phyloP scores from a whole-genome alignment of 495 filamentous ascomycete species.

The Podospora tetraspora region DNA sequence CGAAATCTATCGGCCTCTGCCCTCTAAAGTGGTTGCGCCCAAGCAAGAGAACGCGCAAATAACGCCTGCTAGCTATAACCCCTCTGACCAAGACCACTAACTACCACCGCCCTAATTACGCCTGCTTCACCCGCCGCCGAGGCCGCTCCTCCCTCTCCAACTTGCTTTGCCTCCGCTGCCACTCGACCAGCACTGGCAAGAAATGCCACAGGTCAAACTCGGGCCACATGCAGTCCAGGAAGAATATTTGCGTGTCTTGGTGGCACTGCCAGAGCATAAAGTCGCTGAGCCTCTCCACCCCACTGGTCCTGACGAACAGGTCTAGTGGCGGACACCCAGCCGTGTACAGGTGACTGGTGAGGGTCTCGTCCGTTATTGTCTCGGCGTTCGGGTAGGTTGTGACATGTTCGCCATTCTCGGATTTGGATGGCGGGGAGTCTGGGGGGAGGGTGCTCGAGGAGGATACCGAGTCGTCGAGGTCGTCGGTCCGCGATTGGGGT shows the following conservation, averaged over 20 bases:
- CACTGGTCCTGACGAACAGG: constrained; percentile 82
- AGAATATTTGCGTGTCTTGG: constrained; percentile 83
- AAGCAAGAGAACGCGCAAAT: neutral
- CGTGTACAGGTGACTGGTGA: constrained; percentile 79
- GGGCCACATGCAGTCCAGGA: constrained; percentile 89
- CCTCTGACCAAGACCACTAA: neutral
- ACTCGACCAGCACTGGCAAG: constrained; percentile 82
- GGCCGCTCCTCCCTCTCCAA: constrained; percentile 40
- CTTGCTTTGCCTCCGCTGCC: constrained; percentile 70
- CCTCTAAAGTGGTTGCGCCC: neutral
- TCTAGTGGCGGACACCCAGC: constrained; percentile 80
- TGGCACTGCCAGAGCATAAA: constrained; percentile 99
- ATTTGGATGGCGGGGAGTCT: constrained; percentile 47
- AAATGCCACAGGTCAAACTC: constrained; percentile 96
- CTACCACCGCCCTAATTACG: constrained; percentile 3
- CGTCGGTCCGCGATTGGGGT: constrained; percentile 31
- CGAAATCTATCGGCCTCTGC: neutral
- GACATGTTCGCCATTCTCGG: constrained; percentile 21
- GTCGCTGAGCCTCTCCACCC: constrained; percentile 85
- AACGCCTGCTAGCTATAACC: constrained; percentile 7
- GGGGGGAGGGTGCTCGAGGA: constrained; percentile 42
- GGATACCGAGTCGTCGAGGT: constrained; percentile 53
- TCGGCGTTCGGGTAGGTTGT: constrained; percentile 59
- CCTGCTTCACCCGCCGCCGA: constrained; percentile 25
- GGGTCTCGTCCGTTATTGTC: constrained; percentile 72